These are phyloP conservation scores for Chrysoporthe austroafricana DNA, from an alignment of 2,329 filamentous ascomycete species.

Conservation along the genomic window DNA sequence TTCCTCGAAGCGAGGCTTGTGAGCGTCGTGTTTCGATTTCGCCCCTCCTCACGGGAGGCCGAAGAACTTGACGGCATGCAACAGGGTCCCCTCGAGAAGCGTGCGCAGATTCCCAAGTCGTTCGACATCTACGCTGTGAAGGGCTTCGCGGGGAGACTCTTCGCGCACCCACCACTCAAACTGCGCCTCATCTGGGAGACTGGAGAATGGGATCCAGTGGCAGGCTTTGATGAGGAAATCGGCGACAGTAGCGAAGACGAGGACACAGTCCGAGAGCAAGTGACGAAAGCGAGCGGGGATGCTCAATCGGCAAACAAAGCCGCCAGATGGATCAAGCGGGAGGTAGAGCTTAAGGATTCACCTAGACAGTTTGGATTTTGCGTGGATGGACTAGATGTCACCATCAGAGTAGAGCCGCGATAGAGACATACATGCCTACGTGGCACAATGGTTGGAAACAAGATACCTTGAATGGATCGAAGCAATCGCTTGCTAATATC, in stretches of 20 bases:
- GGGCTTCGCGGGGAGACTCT: conserved; percentile 74
- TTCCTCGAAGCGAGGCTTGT: conserved; percentile 81
- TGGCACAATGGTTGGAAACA: not conserved
- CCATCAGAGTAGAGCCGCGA: conserved; percentile 68
- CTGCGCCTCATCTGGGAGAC: conserved; percentile 83
- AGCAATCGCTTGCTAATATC: conserved; percentile 18
- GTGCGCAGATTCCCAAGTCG: conserved; percentile 68
- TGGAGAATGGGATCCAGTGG: conserved; percentile 84
- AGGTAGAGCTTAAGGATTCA: conserved; percentile 78
- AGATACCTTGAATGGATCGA: not conserved
- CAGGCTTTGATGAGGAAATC: conserved; percentile 62
- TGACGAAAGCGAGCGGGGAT: conserved; percentile 21
- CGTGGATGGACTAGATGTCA: conserved; percentile 74
- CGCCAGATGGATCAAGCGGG: conserved; percentile 73
- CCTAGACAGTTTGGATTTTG: conserved; percentile 83
- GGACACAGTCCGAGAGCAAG: conserved; percentile 39
- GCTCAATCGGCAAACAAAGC: conserved; percentile 37
- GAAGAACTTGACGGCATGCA: not conserved
- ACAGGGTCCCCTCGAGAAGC: conserved; percentile 34
- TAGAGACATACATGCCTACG: conserved; percentile 27
- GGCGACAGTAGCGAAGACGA: conserved; percentile 57
- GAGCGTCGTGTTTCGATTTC: conserved; percentile 48
- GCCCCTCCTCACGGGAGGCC: not conserved
- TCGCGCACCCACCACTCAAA: conserved; percentile 64
- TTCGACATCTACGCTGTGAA: conserved; percentile 83